Evolutionary conservation across 305 asterid genomes (phyloP), one percentile per base, ranked within the genome.

Genomic region (Fraxinus albicans): DNA sequence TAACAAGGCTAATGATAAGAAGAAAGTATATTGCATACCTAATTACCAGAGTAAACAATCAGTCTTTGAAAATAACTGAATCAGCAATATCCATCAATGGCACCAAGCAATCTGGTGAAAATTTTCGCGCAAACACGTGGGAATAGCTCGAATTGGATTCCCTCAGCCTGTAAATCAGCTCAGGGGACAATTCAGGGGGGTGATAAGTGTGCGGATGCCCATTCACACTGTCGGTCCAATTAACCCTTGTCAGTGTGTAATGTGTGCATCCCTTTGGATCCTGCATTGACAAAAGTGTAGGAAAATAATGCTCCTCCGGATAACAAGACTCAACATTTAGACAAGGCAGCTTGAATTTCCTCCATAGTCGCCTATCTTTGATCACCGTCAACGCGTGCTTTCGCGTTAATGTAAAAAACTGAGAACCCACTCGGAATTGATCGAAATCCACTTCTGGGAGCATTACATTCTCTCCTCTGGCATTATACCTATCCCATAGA

Each of bases 251-350:
- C 82, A 93, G 81, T 77, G 94, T 91, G 77, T 85, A 91, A 3
- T 77, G 79, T 0, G 89, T 80, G 73, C 96, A 92, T 36, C 95
- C 93, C 5, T 86, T 79, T 8, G 89, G 89, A 90, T 93, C 97
- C 79, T 82, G 88, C 97, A 92, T 92, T 55, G 97, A 90, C 79
- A 94, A 75, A 81, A 94, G 84, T 0, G 98, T 94, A 12, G 98
- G 98, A 75, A 94, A 93, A 82, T 94, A 94, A 74, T 94, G 98
- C 84, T 94, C 98, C 80, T 93, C 97, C 0, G 98, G 97, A 60
- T 93, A 94, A 86, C 97, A 94, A 31, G 94, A 90, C 7, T 92
- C 89, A 1, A 89, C 86, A 67, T 92, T 90, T 38, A 91, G 33
- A 88, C 98, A 94, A 34, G 94, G 91, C 79, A 91, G 63, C 90